Evolutionary conservation across 1,284 basidiomycete species (phyloP), one percentile per base, ranked within the genome.

Genomic region (Fistulinella staudtii): DNA sequence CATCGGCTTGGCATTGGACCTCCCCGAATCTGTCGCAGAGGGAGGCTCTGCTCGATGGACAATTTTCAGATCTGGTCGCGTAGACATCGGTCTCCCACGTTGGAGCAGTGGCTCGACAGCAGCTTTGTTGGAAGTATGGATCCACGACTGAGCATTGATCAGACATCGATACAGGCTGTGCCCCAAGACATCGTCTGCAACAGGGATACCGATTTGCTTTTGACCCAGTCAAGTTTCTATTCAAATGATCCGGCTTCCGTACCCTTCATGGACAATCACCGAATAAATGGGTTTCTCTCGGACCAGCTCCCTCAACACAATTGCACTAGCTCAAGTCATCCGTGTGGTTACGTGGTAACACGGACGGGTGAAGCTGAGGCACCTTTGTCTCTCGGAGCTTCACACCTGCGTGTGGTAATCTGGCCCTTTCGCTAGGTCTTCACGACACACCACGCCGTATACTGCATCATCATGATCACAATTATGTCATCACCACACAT

Each of bases 371-470:
- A 36, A 5, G 25, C 22, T 18, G 22, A 31, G 14, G 17, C 33
- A 21, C 27, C 38, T 24, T 30, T 20, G 7, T 22, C 36, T 8
- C 51, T 44, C 46, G 7, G 47, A 21, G 33, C 24, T 34, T 46
- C 23, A 35, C 40, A 17, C 31, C 45, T 36, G 23, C 34, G 13
- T 41, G 49, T 36, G 50, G 47, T n/a, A 54, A 41, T n/a, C 39
- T 60, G 4, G 42, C 39, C 17, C 45, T 67, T 25, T 53, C 57
- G 4, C 60, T 57, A 18, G 61, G 66, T 6, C 43, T 55, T 39
- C 49, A 62, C 38, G 74, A 75, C 51, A 72, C 60, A 46, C 62
- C 72, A n/a, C 69, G 73, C 9, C 64, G 70, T n/a, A 27, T 75
- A 20, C 46, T 75, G 35, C 45, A 38, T 33, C 42, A 36, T 24